A percentile compares a stretch with the other conserved stretches of the same genome.
Conservation (phyloP, 73 alveolate genomes). For the Tetrahymena elliotti region DNA sequence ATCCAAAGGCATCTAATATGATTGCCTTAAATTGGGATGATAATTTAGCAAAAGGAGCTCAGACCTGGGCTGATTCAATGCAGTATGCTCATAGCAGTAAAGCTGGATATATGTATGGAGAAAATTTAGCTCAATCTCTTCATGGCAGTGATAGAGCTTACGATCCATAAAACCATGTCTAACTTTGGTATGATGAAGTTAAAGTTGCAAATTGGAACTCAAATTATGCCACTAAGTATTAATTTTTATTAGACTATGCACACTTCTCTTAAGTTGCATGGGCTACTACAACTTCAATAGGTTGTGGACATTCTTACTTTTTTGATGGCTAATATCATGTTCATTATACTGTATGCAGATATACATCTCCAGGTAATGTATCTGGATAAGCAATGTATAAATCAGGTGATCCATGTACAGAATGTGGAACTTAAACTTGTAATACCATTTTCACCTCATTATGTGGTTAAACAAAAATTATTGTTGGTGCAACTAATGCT, state of each 20-base stretch:
- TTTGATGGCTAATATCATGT: neutral
- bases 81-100: neutral
- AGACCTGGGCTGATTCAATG: neutral
- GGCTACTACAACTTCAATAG: neutral
- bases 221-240: neutral
- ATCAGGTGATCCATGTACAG: neutral
- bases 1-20: neutral
- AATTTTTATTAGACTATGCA: neutral
- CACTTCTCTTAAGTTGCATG: neutral
- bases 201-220: neutral
- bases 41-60: neutral
- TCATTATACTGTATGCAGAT: neutral
- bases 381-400: neutral
- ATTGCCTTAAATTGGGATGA: neutral
- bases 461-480: neutral
- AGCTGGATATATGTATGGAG: neutral
- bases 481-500: neutral
- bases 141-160: neutral
- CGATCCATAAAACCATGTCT: neutral
- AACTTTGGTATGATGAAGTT: neutral
- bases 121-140: neutral
- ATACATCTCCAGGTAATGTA: neutral
- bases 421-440: neutral
- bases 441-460: neutral
- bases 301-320: neutral